phyloP scores from a whole-genome alignment of 2,329 filamentous ascomycete species.

The Diplocarpon mali region DNA sequence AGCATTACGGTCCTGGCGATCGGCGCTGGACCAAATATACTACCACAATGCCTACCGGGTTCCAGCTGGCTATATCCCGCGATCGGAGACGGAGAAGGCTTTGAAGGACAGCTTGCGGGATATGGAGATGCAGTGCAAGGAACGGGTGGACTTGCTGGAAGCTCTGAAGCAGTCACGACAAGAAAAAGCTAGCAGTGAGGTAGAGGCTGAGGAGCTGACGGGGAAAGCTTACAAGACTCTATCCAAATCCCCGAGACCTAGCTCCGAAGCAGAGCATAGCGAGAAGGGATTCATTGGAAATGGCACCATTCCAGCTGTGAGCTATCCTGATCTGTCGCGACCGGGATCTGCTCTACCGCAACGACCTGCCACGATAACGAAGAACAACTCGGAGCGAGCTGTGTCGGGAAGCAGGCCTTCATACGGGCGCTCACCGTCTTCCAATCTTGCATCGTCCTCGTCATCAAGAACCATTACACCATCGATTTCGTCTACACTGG shows the following conservation, averaged over 20 bases:
- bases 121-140: constrained; percentile 85
- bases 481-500: constrained; percentile 13
- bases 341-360: constrained; percentile 46
- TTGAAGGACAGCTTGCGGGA: constrained; percentile 70
- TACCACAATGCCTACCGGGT: constrained; percentile 72
- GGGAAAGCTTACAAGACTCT: constrained; percentile 24
- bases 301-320: constrained; percentile 71
- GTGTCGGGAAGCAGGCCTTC: constrained; percentile 27
- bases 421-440: constrained; percentile 7
- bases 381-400: constrained; percentile 40
- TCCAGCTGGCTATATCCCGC: constrained; percentile 55
- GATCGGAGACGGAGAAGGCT: constrained; percentile 73
- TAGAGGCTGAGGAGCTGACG: constrained; percentile 10
- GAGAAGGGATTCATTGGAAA: constrained; percentile 59
- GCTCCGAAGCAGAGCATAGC: constrained; percentile 20
- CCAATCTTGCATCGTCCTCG: constrained; percentile 6
- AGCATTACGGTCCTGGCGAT: constrained; percentile 82
- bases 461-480: constrained; percentile 14
- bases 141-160: constrained; percentile 80
- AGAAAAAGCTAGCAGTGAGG: constrained; percentile 28
- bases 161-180: constrained; percentile 59
- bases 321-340: constrained; percentile 71
- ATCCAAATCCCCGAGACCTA: constrained; percentile 23
- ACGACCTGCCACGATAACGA: constrained; percentile 35
- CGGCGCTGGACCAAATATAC: constrained; percentile 78